Conservation (phyloP, 1,284 basidiomycete genomes). For the Sanghuangporus weigelae region DNA sequence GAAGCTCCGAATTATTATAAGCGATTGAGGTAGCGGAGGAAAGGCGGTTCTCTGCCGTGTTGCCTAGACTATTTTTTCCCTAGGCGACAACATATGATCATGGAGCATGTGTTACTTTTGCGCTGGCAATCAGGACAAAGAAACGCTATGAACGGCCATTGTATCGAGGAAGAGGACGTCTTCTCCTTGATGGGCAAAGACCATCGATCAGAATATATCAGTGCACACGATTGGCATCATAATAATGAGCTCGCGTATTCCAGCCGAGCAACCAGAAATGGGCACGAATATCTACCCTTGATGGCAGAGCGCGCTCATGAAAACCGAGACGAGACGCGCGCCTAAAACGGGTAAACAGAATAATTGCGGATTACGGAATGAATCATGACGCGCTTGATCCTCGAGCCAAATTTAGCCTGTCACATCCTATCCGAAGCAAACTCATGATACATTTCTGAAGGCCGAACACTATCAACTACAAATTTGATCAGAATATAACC, state of each 20-base stretch:
- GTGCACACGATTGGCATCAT: not conserved
- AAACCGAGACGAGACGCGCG: not conserved
- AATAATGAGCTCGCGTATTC: not conserved
- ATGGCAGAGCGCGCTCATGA: not conserved
- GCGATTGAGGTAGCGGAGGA: not conserved
- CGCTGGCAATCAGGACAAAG: not conserved
- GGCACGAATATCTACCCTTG: not conserved
- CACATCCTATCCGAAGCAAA: too few relatives aligned
- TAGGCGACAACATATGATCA: not conserved
- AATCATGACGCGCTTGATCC: too few relatives aligned
- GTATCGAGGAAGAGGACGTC: not conserved
- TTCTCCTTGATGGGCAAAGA: not conserved
- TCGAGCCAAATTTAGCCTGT: too few relatives aligned
- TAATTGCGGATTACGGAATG: too few relatives aligned
- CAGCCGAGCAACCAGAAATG: not conserved
- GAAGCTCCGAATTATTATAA: not conserved
- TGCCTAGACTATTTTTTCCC: not conserved
- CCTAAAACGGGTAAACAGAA: too few relatives aligned
- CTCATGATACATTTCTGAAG: not conserved
- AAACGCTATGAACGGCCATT: not conserved
- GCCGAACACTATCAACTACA: not conserved
- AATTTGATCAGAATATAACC: not conserved
- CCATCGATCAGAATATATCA: not conserved
- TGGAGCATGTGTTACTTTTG: not conserved
- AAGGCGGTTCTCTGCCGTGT: not conserved